phyloP scores from a whole-genome alignment of 345 rosid genomes.

The Erysimum cheiranthoides region DNA sequence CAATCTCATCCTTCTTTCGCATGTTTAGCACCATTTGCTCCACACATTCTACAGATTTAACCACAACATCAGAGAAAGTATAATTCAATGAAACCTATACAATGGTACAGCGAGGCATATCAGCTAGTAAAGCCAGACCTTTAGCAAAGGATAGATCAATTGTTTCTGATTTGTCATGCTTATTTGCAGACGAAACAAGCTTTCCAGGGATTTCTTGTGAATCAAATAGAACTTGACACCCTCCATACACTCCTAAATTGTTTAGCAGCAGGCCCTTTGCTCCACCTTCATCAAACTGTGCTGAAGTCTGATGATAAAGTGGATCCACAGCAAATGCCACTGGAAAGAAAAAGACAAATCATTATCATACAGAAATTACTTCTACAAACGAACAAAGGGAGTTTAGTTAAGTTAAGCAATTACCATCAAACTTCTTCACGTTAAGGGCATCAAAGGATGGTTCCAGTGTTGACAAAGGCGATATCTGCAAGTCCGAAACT shows the following conservation, averaged over 20 bases:
- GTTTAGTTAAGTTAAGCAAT: conserved; percentile 38
- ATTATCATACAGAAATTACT: conserved; percentile 34
- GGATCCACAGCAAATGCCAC: conserved; percentile 98
- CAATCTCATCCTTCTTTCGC: conserved; percentile 71
- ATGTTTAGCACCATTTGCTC: conserved; percentile 73
- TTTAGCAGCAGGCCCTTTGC: conserved; percentile 87
- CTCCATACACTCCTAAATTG: conserved; percentile 89
- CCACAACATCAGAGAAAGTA: conserved; percentile 5
- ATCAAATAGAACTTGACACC: conserved; percentile 91
- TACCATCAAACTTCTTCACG: conserved; percentile 90
- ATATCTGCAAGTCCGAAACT: conserved; percentile 63
- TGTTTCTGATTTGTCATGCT: conserved; percentile 55
- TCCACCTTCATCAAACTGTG: conserved; percentile 99
- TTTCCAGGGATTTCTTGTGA: conserved; percentile 89
- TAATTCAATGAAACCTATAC: conserved; percentile 3
- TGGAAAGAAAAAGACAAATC: conserved; percentile 48
- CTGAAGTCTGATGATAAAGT: conserved; percentile 94
- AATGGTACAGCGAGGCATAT: conserved; percentile 25
- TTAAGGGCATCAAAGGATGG: conserved; percentile 86
- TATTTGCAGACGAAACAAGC: conserved; percentile 54
- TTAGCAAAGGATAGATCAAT: conserved; percentile 77
- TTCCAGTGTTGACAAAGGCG: conserved; percentile 84
- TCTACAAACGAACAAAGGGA: conserved; percentile 22
- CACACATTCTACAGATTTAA: conserved; percentile 61
- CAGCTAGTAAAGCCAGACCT: conserved; percentile 61